These are phyloP conservation scores for Recurvomyces mirabilis DNA, from an alignment of 495 filamentous ascomycete genomes.

Conservation along the genomic window DNA sequence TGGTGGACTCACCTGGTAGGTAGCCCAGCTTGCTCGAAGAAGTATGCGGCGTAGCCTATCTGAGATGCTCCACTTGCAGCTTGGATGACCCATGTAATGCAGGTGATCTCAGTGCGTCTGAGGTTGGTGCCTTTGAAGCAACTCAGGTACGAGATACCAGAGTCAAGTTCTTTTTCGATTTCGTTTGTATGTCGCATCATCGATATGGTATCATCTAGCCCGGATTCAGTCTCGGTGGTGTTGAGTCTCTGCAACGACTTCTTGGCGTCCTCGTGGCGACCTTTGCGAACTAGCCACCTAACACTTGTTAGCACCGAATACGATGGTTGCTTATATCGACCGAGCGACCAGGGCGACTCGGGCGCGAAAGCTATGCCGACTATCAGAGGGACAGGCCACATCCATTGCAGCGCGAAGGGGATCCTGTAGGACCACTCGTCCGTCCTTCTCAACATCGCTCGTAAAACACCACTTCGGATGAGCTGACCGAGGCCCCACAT, in stretches of 20 bases:
- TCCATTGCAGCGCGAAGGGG: too few relatives aligned
- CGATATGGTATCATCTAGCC: background rate
- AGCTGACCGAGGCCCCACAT: too few relatives aligned
- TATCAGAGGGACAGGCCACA: too few relatives aligned
- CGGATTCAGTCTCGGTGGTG: background rate
- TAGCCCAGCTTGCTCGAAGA: conserved; percentile 56
- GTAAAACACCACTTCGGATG: too few relatives aligned
- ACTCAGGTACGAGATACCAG: conserved; percentile 4
- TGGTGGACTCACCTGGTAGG: background rate
- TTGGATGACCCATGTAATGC: conserved; percentile 8
- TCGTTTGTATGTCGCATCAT: conserved; percentile 17
- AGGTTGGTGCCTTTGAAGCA: conserved; percentile 13
- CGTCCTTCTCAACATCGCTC: too few relatives aligned
- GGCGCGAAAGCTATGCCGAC: too few relatives aligned
- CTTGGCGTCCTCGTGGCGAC: background rate
- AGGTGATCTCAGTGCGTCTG: conserved; percentile 15
- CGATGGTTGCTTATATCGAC: too few relatives aligned
- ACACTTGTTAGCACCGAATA: too few relatives aligned
- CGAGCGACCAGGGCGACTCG: too few relatives aligned
- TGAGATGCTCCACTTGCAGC: conserved; percentile 2
- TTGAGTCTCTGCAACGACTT: background rate
- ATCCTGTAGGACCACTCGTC: too few relatives aligned
- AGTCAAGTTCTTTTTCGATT: conserved; percentile 6
- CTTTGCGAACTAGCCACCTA: background rate
- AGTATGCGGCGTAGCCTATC: conserved; percentile 37